Evolutionary conservation across 768 basidiomycete species (phyloP).

Genomic region (Lentinula guzmanii): DNA sequence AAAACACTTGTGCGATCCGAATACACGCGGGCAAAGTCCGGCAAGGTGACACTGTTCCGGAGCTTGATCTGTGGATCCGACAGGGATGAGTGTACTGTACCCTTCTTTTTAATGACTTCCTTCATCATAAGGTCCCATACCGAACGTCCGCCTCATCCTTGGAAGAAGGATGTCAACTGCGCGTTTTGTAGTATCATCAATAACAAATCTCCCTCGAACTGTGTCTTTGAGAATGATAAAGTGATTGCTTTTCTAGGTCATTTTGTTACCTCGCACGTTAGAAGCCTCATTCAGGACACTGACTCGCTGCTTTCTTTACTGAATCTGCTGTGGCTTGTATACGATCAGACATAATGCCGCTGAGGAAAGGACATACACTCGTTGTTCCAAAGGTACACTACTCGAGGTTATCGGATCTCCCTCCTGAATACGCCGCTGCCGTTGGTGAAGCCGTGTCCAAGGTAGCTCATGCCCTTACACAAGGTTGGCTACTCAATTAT

Average conservation of each 20-base stretch:
- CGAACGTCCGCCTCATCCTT: constrained; percentile 38
- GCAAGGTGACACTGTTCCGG: too few species aligned
- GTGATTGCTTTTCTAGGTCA: constrained; percentile 62
- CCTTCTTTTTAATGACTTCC: background rate
- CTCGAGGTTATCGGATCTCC: constrained; percentile 59
- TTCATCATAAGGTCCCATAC: constrained; percentile 33
- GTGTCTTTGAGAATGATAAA: constrained; percentile 55
- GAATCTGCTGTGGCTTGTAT: background rate
- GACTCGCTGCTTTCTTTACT: background rate
- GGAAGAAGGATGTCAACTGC: constrained; percentile 46
- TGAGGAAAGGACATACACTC: constrained; percentile 62
- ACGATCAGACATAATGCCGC: constrained; percentile 55
- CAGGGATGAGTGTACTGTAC: too few species aligned
- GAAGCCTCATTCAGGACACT: background rate
- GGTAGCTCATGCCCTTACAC: constrained; percentile 56
- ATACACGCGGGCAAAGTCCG: too few species aligned
- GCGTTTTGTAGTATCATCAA: constrained; percentile 63
- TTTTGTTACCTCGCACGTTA: constrained; percentile 6
- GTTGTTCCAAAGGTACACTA: constrained; percentile 66
- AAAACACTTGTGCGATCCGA: too few species aligned
- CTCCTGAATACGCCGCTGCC: constrained; percentile 51
- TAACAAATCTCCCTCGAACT: constrained; percentile 38
- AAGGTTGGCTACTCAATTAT: constrained; percentile 33
- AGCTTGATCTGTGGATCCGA: too few species aligned
- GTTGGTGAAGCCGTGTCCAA: constrained; percentile 53